Evolutionary conservation across 805 yeast species (phyloP), one percentile per base, ranked within the genome.

Genomic region (Hyphopichia homilentoma): DNA sequence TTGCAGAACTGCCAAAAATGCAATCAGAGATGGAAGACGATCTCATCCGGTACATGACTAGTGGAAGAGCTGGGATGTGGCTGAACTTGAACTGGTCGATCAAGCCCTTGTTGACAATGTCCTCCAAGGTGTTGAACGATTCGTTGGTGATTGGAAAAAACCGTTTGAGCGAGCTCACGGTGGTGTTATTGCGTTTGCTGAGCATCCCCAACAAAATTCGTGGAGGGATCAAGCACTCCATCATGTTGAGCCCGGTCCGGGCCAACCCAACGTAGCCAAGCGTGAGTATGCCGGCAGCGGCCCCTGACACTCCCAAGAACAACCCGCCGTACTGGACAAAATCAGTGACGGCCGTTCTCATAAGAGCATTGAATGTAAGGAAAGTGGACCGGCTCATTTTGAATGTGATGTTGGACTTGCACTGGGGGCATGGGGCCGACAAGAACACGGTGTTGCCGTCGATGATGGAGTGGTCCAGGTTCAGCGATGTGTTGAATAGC

Each of bases 341-440:
- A 27, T 50, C 43, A 1, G 48, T 33, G 3, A 59, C 16, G 5
- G 45, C 29, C 2, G 43, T 25, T 15, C 50, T 43, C 2, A 48
- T 29, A 12, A 46, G 33, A 5, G 48, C 30, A 12, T 43, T 40
- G n/a, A 52, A 19, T 1, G 55, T 34, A 18, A 66, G 36, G 6
- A 58, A 22, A 6, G 45, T 29, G 23, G 64, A 60, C 19, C 52
- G 35, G 34, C 48, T 47, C 56, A 63, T 52, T 20, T 49, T 41
- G 41, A 66, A 64, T 7, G 48, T 36, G 28, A 66, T 57, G 17
- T 55, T 52, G 16, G 48, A 43, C 33, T 63, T 63, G 38, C 72
- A 66, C 37, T 66, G 72, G 3, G 71, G 70, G 35, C 72, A 66
- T 5, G 59, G 44, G 5, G 65, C 58, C 20, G 57, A 33, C 7